Evolutionary conservation across 768 basidiomycete genomes (phyloP).

Genomic region (Suillus decipiens): DNA sequence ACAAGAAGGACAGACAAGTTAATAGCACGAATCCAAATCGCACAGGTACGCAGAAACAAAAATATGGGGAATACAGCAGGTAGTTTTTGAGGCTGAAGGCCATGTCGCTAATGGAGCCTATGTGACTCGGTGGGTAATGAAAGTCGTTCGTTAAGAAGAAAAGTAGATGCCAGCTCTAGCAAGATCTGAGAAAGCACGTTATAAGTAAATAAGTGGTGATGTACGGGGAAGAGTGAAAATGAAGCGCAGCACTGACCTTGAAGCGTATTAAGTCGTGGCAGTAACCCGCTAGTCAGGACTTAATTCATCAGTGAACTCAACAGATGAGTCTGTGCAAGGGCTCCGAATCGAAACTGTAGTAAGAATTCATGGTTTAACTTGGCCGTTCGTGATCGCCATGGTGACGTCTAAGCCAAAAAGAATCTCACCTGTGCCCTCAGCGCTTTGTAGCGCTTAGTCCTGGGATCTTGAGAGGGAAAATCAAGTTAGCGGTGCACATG

Average conservation of each 20-base stretch:
- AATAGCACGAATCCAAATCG: conserved; percentile 60
- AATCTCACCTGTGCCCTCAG: conserved; percentile 1
- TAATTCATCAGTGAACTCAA: background rate
- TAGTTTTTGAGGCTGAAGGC: conserved; percentile 44
- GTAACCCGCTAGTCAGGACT: background rate
- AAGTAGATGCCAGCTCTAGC: background rate
- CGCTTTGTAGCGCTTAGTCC: background rate
- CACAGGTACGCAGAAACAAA: conserved; percentile 66
- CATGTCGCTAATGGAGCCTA: conserved; percentile 31
- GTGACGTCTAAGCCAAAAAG: conserved; percentile 5
- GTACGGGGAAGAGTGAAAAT: background rate
- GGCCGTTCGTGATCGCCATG: background rate
- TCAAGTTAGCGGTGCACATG: background rate
- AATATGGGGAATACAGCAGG: conserved; percentile 52
- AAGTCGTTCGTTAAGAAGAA: background rate
- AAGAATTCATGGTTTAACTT: background rate
- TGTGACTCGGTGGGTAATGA: background rate
- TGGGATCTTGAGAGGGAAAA: too few relatives aligned
- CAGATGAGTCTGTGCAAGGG: background rate
- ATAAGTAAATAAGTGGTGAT: background rate
- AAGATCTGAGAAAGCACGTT: background rate
- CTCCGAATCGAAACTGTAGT: background rate
- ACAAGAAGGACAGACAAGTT: conserved; percentile 52
- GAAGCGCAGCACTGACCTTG: background rate
- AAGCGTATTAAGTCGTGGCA: background rate